phyloP scores from a whole-genome alignment of 1,284 basidiomycete genomes.

The Ganoderma leucocontextum region DNA sequence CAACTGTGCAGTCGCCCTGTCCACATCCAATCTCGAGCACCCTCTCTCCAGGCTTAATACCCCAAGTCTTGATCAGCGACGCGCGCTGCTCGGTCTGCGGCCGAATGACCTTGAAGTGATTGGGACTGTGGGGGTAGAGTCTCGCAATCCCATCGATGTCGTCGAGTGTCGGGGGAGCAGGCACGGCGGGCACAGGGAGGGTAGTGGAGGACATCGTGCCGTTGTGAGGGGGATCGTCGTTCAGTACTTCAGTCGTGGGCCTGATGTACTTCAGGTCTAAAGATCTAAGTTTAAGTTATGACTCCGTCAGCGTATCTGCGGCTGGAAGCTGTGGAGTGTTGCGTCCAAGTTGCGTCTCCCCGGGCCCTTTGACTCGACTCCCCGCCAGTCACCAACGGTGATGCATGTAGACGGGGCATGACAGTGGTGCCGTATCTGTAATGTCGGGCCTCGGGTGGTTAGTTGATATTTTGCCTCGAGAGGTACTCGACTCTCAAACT shows the following conservation, averaged over 20 bases:
- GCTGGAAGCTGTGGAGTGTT: neutral
- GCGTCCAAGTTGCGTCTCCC: neutral
- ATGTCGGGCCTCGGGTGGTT: no score
- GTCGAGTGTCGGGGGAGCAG: conserved; percentile 14
- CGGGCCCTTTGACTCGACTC: neutral
- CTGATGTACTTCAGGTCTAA: neutral
- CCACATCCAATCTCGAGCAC: conserved; percentile 54
- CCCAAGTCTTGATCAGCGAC: conserved; percentile 44
- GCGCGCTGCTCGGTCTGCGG: conserved; percentile 49
- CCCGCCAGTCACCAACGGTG: neutral
- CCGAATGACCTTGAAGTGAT: conserved; percentile 28
- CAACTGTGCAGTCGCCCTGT: conserved; percentile 52
- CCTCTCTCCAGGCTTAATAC: conserved; percentile 41
- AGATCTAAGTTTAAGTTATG: no score
- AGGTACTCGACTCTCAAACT: neutral
- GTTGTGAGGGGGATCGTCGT: neutral
- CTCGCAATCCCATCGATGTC: conserved; percentile 29
- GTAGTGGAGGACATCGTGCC: conserved; percentile 12
- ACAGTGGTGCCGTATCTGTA: no score
- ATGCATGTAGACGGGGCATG: no score
- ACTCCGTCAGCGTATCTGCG: neutral
- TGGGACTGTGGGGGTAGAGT: conserved; percentile 30
- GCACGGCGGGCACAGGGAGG: neutral
- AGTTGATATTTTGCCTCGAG: no score
- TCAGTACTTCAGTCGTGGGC: neutral